These are phyloP conservation scores for Taphrina populina DNA, from an alignment of 1,139 yeast species.

Conservation along the genomic window DNA sequence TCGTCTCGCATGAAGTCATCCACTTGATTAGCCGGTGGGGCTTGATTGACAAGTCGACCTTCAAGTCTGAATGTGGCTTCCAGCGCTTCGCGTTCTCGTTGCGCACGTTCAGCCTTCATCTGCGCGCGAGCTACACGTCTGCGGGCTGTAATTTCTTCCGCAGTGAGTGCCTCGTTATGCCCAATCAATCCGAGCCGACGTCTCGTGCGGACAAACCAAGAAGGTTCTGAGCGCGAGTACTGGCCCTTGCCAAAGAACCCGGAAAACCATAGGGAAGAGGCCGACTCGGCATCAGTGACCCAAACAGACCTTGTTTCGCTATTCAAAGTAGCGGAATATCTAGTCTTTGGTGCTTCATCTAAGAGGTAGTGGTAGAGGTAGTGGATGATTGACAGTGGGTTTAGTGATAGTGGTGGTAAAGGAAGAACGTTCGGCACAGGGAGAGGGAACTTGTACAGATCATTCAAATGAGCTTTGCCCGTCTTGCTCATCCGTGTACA, in stretches of 20 bases:
- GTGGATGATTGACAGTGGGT: conserved; percentile 45
- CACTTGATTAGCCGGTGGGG: background rate
- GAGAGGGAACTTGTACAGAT: conserved; percentile 47
- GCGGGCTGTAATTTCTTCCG: conserved; percentile 73
- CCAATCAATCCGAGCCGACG: conserved; percentile 52
- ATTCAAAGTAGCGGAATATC: conserved; percentile 37
- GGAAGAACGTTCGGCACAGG: conserved; percentile 51
- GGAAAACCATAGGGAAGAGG: conserved; percentile 67
- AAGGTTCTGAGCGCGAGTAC: conserved; percentile 85
- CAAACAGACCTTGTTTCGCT: conserved; percentile 46
- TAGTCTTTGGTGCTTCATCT: conserved; percentile 45
- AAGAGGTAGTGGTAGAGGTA: conserved; percentile 44
- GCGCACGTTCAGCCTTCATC: conserved; percentile 61
- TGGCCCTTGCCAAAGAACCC: conserved; percentile 96
- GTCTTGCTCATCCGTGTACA: conserved; percentile 18
- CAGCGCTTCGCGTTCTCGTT: conserved; percentile 45
- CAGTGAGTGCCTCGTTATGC: conserved; percentile 48
- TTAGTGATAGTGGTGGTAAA: conserved; percentile 46
- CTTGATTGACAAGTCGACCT: conserved; percentile 30
- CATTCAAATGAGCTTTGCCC: conserved; percentile 22
- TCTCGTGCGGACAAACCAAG: conserved; percentile 71
- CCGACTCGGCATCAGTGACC: conserved; percentile 50
- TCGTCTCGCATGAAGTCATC: background rate
- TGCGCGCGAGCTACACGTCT: conserved; percentile 71
- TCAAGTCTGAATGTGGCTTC: conserved; percentile 39